These are phyloP conservation scores for Entomortierella lignicola DNA, from an alignment of 192 early-diverging fungal genomes.

Conservation along the genomic window DNA sequence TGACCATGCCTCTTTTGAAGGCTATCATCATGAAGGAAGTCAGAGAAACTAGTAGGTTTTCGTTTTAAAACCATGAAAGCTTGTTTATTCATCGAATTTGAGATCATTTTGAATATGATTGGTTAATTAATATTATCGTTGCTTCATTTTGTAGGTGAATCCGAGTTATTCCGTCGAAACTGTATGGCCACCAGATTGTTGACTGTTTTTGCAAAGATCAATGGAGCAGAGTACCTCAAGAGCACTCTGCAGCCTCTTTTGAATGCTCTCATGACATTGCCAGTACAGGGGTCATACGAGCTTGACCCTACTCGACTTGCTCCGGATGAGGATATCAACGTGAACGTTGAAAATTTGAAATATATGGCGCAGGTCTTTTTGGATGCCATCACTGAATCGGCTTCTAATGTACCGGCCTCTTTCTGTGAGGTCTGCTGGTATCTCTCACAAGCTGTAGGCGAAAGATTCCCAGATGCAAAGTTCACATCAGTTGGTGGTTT, in stretches of 20 bases:
- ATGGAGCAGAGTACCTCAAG: slow-evolving; percentile 86
- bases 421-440: slow-evolving; percentile 88
- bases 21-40: slow-evolving; percentile 89
- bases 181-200: slow-evolving; percentile 91
- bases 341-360: slow-evolving; percentile 85
- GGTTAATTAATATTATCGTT: too few species aligned
- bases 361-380: slow-evolving; percentile 81
- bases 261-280: slow-evolving; percentile 70
- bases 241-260: slow-evolving; percentile 85
- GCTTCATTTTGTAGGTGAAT: slow-evolving; percentile 61
- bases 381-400: slow-evolving; percentile 85
- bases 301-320: slow-evolving; percentile 84
- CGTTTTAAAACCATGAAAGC: too few species aligned
- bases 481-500: slow-evolving; percentile 93
- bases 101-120: too few species aligned
- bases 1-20: slow-evolving; percentile 80
- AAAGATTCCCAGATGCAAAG: slow-evolving; percentile 86
- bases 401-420: slow-evolving; percentile 73
- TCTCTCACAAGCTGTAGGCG: slow-evolving; percentile 79
- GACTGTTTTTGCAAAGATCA: slow-evolving; percentile 82
- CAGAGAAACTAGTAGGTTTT: slow-evolving; percentile 74
- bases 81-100: too few species aligned
- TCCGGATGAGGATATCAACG: slow-evolving; percentile 72
- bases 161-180: slow-evolving; percentile 93
- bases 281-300: slow-evolving; percentile 86